Percentiles rank a stretch among this genome's conserved stretches.
Evolutionary conservation across 306 rosid species (phyloP).

Genomic region (Castanospermum australe): DNA sequence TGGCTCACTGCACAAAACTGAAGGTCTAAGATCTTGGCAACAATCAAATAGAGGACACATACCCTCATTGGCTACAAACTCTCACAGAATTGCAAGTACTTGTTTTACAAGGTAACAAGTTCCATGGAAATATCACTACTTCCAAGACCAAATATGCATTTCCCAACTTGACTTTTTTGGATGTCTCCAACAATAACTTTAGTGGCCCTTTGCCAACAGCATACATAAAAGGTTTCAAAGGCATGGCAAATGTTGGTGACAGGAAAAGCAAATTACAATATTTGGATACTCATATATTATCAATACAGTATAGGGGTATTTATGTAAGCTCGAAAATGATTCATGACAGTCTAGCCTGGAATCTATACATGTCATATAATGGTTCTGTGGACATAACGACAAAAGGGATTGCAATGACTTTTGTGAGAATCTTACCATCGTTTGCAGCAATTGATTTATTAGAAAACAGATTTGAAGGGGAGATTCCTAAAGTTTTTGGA

Average conservation of each 20-base stretch:
- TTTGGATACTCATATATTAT: background rate
- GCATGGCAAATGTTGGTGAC: background rate
- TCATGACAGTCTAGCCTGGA: no score
- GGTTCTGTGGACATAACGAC: background rate
- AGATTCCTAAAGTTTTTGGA: conserved; percentile 19
- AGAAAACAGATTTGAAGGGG: conserved; percentile 20
- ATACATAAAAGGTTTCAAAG: conserved; percentile 8
- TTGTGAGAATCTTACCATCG: background rate
- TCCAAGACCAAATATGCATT: background rate
- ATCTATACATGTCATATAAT: no score
- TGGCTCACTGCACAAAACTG: background rate
- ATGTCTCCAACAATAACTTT: conserved; percentile 25
- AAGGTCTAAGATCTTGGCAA: conserved; percentile 28
- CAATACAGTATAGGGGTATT: no score
- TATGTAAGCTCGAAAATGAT: no score
- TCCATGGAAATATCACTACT: conserved; percentile 20
- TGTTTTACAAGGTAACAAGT: conserved; percentile 23
- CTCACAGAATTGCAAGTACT: conserved; percentile 23
- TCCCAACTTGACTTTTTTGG: conserved; percentile 10
- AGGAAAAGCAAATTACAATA: background rate
- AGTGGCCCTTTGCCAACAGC: conserved; percentile 17
- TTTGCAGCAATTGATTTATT: conserved; percentile 19
- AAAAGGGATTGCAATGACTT: background rate
- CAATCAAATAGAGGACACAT: no score
- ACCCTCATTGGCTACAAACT: conserved; percentile 18